Percentiles rank a stretch among this genome's conserved stretches.
Conservation (phyloP, 2,329 filamentous ascomycete species). For the Aspergillus udagawae region DNA sequence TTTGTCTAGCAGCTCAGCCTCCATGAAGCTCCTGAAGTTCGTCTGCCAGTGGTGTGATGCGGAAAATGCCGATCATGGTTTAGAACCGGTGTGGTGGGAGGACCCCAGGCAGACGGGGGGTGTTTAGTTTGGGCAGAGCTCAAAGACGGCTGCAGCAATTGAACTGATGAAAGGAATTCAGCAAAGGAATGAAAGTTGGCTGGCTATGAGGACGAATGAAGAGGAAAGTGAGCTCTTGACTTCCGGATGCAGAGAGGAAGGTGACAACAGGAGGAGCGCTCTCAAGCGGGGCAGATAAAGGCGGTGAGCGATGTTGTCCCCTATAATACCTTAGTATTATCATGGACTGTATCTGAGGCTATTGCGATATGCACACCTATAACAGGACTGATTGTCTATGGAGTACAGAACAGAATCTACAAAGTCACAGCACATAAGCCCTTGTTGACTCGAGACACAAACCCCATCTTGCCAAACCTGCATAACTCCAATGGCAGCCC, state of each 20-base stretch:
- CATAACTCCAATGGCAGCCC: background rate
- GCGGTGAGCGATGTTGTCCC: background rate
- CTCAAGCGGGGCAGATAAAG: constrained; percentile 4
- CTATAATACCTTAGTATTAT: background rate
- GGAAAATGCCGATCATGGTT: constrained; percentile 23
- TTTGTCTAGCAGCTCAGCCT: constrained; percentile 17
- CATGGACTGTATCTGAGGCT: background rate
- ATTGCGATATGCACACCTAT: background rate
- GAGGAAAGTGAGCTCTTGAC: background rate
- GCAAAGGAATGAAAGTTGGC: background rate
- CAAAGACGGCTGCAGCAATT: background rate
- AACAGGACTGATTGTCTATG: too few species aligned
- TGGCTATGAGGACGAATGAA: constrained; percentile 5
- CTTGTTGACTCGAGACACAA: background rate
- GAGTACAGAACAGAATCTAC: background rate
- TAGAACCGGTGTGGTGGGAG: constrained; percentile 3
- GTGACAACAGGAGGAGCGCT: background rate
- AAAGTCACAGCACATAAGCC: background rate
- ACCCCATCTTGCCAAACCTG: background rate
- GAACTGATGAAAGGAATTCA: constrained; percentile 1
- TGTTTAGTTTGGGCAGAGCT: background rate
- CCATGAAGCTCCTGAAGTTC: constrained; percentile 26
- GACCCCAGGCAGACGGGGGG: background rate
- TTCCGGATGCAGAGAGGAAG: constrained; percentile 1
- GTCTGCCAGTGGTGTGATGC: constrained; percentile 20